Percentiles rank a stretch among this genome's conserved stretches.
Evolutionary conservation across 345 rosid species (phyloP).

Genomic region (Eutrema yunnanense): DNA sequence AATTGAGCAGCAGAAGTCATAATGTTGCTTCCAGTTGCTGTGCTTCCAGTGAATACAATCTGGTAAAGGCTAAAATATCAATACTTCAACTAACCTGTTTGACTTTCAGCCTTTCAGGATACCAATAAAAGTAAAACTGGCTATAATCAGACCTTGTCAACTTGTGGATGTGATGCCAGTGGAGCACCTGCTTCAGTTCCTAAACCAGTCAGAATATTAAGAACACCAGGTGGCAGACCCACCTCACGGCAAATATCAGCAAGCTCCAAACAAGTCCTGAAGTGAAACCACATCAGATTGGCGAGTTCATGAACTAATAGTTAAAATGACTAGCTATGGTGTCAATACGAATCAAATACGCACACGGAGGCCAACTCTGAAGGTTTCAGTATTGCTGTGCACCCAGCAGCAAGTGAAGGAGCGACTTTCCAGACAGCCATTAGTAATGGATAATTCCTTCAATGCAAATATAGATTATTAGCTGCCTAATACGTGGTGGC

Average conservation of each 20-base stretch:
- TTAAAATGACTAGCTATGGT: background rate
- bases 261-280: constrained; percentile 96
- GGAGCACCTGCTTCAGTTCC: constrained; percentile 99
- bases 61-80: constrained; percentile 27
- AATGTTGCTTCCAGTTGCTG: constrained; percentile 75
- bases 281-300: constrained; percentile 17
- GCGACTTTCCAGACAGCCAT: constrained; percentile 98
- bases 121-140: background rate
- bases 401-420: constrained; percentile 98
- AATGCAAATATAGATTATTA: constrained; percentile 18
- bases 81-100: constrained; percentile 10
- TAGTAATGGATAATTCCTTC: constrained; percentile 93
- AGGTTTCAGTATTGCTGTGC: constrained; percentile 85
- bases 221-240: constrained; percentile 94
- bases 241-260: constrained; percentile 85
- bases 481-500: background rate
- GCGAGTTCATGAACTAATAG: background rate
- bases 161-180: constrained; percentile 80
- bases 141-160: constrained; percentile 66
- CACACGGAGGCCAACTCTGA: constrained; percentile 87
- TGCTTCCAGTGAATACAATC: constrained; percentile 96
- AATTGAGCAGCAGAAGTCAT: constrained; percentile 81
- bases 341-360: constrained; percentile 23
- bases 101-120: constrained; percentile 22
- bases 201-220: constrained; percentile 86